phyloP scores from a whole-genome alignment of 2,329 filamentous ascomycete genomes.

The Aspergillus sp. region DNA sequence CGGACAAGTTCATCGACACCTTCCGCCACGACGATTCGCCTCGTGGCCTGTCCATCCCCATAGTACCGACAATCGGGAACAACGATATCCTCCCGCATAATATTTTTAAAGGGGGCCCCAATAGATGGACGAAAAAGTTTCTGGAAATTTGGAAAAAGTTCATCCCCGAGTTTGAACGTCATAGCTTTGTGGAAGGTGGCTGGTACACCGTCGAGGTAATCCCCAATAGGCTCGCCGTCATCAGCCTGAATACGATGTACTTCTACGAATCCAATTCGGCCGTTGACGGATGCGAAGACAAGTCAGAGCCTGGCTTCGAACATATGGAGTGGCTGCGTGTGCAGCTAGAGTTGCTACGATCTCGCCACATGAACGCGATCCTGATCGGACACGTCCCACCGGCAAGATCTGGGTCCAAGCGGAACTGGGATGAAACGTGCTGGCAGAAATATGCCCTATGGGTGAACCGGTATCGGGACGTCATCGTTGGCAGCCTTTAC shows the following conservation, averaged over 20 bases:
- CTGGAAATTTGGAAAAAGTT: conserved; percentile 77
- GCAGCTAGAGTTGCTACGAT: conserved; percentile 78
- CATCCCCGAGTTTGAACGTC: conserved; percentile 87
- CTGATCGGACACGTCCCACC: conserved; percentile 92
- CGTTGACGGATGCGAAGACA: conserved; percentile 81
- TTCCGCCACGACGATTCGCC: conserved; percentile 61
- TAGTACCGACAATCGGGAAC: conserved; percentile 90
- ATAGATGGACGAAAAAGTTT: conserved; percentile 78
- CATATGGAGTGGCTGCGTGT: conserved; percentile 95
- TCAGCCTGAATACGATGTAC: conserved; percentile 95
- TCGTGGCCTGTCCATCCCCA: conserved; percentile 66
- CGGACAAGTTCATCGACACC: conserved; percentile 70
- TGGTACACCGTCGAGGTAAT: conserved; percentile 96
- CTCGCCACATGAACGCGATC: conserved; percentile 88
- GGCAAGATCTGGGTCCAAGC: conserved; percentile 78
- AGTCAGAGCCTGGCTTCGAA: conserved; percentile 82
- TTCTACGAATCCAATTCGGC: conserved; percentile 91
- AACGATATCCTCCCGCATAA: conserved; percentile 98
- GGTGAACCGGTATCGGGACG: conserved; percentile 85
- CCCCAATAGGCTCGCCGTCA: conserved; percentile 76
- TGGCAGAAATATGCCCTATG: conserved; percentile 97
- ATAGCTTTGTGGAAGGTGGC: conserved; percentile 86
- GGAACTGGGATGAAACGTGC: conserved; percentile 91
- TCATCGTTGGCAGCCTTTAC: conserved; percentile 74
- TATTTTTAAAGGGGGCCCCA: conserved; percentile 81